Conservation (phyloP, 768 basidiomycete species). For the Grammothele lineata region DNA sequence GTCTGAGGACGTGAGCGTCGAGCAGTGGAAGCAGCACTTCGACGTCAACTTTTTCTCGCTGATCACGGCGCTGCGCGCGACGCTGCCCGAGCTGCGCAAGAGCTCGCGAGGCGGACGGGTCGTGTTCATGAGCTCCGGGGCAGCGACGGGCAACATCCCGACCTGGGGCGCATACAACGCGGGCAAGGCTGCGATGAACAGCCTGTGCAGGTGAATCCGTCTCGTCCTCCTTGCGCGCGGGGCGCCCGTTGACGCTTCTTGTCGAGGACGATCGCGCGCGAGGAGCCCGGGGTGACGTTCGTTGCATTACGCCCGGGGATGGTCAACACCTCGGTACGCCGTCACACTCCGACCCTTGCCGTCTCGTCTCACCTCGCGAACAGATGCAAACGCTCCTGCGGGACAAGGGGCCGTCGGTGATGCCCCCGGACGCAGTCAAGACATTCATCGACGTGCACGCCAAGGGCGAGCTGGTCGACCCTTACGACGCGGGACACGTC, state of each 20-base stretch:
- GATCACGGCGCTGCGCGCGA: conserved; percentile 59
- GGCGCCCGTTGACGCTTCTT: too few species aligned
- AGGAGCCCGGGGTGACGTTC: conserved; percentile 72
- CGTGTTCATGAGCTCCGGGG: conserved; percentile 84
- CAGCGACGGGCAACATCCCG: conserved; percentile 59
- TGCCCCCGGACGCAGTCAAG: conserved; percentile 52
- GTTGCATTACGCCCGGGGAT: conserved; percentile 85
- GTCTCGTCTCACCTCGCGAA: background rate
- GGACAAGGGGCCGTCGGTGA: conserved; percentile 41
- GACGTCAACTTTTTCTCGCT: conserved; percentile 89
- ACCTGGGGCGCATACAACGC: conserved; percentile 85
- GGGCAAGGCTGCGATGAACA: conserved; percentile 87
- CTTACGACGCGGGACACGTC: conserved; percentile 73
- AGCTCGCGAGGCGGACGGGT: conserved; percentile 58
- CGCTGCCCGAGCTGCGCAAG: conserved; percentile 66
- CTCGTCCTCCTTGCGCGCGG: background rate
- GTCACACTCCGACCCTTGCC: background rate
- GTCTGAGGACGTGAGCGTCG: conserved; percentile 43
- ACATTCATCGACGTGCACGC: conserved; percentile 54
- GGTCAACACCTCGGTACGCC: conserved; percentile 77
- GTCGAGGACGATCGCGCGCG: conserved; percentile 73
- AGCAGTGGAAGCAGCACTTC: conserved; percentile 68
- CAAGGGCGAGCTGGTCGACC: conserved; percentile 69
- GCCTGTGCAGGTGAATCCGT: conserved; percentile 58
- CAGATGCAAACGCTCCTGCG: conserved; percentile 73